Evolutionary conservation across 106 monocot species (phyloP).

Genomic region (Apostasia ramifera): DNA sequence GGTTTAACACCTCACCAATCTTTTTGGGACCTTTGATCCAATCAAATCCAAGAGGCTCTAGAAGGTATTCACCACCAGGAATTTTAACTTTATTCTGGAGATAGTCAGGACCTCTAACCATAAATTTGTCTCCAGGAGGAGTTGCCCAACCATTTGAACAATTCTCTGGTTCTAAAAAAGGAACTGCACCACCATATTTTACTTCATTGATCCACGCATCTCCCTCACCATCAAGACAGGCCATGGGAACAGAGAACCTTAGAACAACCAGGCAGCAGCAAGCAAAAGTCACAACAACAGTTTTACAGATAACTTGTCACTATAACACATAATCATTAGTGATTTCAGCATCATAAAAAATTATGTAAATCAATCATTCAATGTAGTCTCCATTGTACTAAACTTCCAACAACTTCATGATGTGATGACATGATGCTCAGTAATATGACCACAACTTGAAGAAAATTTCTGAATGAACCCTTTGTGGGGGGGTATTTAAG

Average conservation of each 20-base stretch:
- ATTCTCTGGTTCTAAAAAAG: conserved; percentile 62
- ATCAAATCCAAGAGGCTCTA: conserved; percentile 92
- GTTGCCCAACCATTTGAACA: conserved; percentile 78
- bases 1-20: conserved; percentile 53
- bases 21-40: conserved; percentile 75
- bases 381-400: too few species aligned
- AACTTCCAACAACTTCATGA: too few species aligned
- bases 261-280: too few species aligned
- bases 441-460: too few species aligned
- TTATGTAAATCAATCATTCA: too few species aligned
- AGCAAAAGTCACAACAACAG: too few species aligned
- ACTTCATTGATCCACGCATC: conserved; percentile 61
- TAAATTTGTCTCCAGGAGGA: conserved; percentile 63
- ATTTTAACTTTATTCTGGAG: conserved; percentile 69
- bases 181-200: conserved; percentile 59
- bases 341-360: too few species aligned
- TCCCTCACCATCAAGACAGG: conserved; percentile 26
- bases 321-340: too few species aligned
- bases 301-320: too few species aligned
- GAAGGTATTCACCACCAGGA: conserved; percentile 59
- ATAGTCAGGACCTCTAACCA: conserved; percentile 91
- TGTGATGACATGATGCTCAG: too few species aligned
- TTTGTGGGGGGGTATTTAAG: too few species aligned
- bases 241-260: conserved; percentile 32
- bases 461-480: too few species aligned